These are phyloP conservation scores for Cladosporium sp. DNA, from an alignment of 2,329 filamentous ascomycete species.

Conservation along the genomic window DNA sequence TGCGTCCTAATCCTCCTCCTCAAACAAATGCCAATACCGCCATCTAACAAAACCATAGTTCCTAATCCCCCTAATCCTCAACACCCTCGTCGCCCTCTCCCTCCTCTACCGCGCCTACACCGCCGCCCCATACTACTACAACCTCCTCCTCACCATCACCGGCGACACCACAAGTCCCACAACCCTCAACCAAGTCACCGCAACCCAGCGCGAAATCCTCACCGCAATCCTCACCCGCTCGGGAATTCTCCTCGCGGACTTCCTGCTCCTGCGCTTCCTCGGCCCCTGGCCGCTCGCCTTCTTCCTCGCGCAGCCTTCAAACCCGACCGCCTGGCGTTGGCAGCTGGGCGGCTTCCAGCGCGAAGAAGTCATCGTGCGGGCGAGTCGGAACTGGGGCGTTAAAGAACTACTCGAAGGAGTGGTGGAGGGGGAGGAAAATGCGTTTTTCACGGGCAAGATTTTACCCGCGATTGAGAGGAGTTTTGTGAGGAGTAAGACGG, in stretches of 20 bases:
- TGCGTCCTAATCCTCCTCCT: neutral
- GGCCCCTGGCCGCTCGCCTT: conserved; percentile 51
- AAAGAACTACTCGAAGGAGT: conserved; percentile 55
- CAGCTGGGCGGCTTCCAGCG: conserved; percentile 74
- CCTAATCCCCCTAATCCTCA: conserved; percentile 73
- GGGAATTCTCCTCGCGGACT: conserved; percentile 71
- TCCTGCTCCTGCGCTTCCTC: conserved; percentile 51
- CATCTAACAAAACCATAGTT: conserved; percentile 48
- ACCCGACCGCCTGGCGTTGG: conserved; percentile 72
- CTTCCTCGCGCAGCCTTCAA: conserved; percentile 62
- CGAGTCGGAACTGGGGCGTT: conserved; percentile 71
- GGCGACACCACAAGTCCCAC: conserved; percentile 64
- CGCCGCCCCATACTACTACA: conserved; percentile 72
- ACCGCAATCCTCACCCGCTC: conserved; percentile 62
- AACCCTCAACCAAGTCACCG: conserved; percentile 60
- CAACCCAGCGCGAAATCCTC: conserved; percentile 58
- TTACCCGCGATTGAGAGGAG: conserved; percentile 68
- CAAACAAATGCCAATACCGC: neutral
- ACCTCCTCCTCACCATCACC: conserved; percentile 63
- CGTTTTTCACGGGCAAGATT: conserved; percentile 62
- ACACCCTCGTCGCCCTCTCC: conserved; percentile 63
- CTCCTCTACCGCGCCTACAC: conserved; percentile 69
- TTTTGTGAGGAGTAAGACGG: conserved; percentile 74
- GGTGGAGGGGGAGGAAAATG: conserved; percentile 54
- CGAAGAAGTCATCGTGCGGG: conserved; percentile 77